These are phyloP conservation scores for Eucalyptus pauciflora DNA, from an alignment of 345 rosid genomes.

Conservation along the genomic window DNA sequence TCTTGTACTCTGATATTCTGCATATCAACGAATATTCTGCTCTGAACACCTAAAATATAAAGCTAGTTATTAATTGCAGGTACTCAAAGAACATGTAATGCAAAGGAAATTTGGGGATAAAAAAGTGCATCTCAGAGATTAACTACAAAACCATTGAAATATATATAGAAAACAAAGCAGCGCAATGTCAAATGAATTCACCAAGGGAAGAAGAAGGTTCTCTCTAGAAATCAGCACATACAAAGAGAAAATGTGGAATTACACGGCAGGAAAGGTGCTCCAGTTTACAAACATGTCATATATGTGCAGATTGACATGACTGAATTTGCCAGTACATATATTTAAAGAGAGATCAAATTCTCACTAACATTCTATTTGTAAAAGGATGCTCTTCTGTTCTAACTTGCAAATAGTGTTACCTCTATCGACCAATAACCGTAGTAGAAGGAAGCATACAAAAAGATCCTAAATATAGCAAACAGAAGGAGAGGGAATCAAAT, in stretches of 20 bases:
- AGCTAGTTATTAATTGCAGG: neutral
- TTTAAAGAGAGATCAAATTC: neutral
- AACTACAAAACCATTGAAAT: neutral
- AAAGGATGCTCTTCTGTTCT: neutral
- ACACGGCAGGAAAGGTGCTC: neutral
- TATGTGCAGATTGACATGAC: neutral
- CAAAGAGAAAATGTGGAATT: neutral
- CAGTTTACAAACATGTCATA: neutral
- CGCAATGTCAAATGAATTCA: neutral
- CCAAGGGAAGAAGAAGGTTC: neutral
- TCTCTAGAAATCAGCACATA: neutral
- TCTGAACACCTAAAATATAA: slow-evolving; percentile 48
- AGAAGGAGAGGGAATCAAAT: neutral
- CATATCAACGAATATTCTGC: slow-evolving; percentile 87
- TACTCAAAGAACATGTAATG: neutral
- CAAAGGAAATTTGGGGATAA: neutral
- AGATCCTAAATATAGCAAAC: neutral
- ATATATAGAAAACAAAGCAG: neutral
- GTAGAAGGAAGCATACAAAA: neutral
- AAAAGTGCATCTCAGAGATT: neutral
- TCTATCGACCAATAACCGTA: neutral
- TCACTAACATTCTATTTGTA: neutral
- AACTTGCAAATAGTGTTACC: neutral
- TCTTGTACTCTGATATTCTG: slow-evolving; percentile 76
- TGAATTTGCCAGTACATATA: neutral